Evolutionary conservation across 495 filamentous ascomycete genomes (phyloP).

Genomic region (Hypoxylon perforatum): DNA sequence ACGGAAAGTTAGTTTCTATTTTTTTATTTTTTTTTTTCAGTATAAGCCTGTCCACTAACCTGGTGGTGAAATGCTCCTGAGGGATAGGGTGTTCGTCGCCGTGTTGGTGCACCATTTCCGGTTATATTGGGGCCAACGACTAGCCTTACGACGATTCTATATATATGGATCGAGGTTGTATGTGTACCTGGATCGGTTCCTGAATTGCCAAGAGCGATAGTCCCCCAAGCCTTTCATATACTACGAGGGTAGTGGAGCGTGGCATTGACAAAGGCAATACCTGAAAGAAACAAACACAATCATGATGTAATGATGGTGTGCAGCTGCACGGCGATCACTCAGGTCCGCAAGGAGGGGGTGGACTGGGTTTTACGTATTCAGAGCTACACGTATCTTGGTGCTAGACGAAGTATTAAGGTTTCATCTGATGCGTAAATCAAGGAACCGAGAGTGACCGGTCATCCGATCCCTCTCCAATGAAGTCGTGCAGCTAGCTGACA

Average conservation of each 20-base stretch:
- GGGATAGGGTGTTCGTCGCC: conserved; percentile 59
- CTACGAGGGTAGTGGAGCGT: conserved; percentile 16
- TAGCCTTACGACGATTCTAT: conserved; percentile 14
- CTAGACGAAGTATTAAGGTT: conserved; percentile 17
- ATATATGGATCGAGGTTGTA: conserved; percentile 8
- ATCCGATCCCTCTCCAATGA: conserved; percentile 11
- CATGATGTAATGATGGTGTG: conserved; percentile 42
- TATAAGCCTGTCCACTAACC: conserved; percentile 48
- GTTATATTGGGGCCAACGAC: conserved; percentile 14
- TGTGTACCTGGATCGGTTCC: conserved; percentile 21
- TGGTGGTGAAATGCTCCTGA: conserved; percentile 49
- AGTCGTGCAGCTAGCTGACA: conserved; percentile 4
- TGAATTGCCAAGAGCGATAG: conserved; percentile 33
- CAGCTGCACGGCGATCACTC: conserved; percentile 33
- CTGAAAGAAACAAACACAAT: conserved; percentile 22
- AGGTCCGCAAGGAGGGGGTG: conserved; percentile 12
- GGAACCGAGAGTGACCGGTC: neutral
- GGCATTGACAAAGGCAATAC: neutral
- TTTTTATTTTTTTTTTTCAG: no score
- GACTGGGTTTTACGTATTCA: conserved; percentile 23
- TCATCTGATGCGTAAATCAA: neutral
- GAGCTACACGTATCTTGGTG: neutral
- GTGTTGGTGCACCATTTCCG: conserved; percentile 57
- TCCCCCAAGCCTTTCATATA: conserved; percentile 32
- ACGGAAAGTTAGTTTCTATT: conserved; percentile 11